Evolutionary conservation across 2,329 filamentous ascomycete species (phyloP), one percentile per base, ranked within the genome.

Genomic region (Arthrobotrys conoides): DNA sequence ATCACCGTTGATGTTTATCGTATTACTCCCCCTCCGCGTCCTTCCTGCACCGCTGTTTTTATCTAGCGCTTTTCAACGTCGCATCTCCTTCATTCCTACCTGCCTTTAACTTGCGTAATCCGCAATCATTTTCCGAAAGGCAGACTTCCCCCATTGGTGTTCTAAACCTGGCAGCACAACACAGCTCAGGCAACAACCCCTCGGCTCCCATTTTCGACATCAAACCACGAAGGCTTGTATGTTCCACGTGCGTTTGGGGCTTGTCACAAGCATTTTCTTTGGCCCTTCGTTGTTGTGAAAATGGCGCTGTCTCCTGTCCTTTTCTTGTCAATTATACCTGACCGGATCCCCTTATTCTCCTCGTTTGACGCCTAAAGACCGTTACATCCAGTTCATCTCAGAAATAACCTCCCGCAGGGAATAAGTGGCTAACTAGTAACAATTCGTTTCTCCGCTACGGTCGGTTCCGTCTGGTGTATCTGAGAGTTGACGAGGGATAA

Each of bases 181-280:
- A 59, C 70, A 67, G 20, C 27, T 41, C 70, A 73, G 70, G 70
- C 70, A 73, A 66, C 70, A 59, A 61, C 61, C 65, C 44, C 51
- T 67, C 51, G 70, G 61, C 27, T 67, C 70, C 70, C 59, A 66
- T 51, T 73, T 61, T 51, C 53, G 18, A 63, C 59, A 16, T 48
- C 57, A 48, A 61, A 53, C 20, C 63, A 38, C 46, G 51, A 64
- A 41, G 46, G 65, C 24, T 33, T 41, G 30, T 41, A n/a, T 66
- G 67, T 71, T 67, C 72, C 73, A 78, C 75, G 63, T 68, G 61
- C 63, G 72, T 77, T 77, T 76, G 65, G 68, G 72, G 46, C 55
- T 44, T 53, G 70, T 73, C 70, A 66, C 70, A 73, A 73, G 68
- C 68, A 8, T 49, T 46, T 55, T 41, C n/a, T 36, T n/a, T 27